Conservation (phyloP, 192 early-diverging fungal species). For the Backusella westeae region DNA sequence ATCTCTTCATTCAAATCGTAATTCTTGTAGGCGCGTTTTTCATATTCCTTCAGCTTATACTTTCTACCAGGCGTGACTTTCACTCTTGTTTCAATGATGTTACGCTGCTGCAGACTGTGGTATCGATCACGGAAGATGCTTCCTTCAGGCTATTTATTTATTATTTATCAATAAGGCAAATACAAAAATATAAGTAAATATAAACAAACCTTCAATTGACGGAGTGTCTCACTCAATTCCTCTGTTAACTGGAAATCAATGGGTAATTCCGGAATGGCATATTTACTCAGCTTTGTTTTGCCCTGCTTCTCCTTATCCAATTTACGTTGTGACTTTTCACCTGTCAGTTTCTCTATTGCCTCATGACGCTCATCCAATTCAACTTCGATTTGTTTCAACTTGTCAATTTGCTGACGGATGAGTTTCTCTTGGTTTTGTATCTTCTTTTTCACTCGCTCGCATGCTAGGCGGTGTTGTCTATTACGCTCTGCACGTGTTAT, state of each 20-base stretch:
- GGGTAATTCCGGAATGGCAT: slow-evolving; percentile 26
- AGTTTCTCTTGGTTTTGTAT: slow-evolving; percentile 35
- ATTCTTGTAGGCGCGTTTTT: slow-evolving; percentile 53
- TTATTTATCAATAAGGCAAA: not conserved
- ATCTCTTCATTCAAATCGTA: slow-evolving; percentile 31
- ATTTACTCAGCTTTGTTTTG: slow-evolving; percentile 21
- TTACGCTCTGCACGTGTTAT: slow-evolving; percentile 57
- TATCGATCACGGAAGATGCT: slow-evolving; percentile 57
- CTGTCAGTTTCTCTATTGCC: slow-evolving; percentile 32
- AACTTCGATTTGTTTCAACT: slow-evolving; percentile 47
- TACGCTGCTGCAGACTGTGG: slow-evolving; percentile 51
- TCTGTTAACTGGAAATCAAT: slow-evolving; percentile 49
- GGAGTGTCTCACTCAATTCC: slow-evolving; percentile 51
- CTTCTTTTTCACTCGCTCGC: slow-evolving; percentile 35
- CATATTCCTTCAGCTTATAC: slow-evolving; percentile 53
- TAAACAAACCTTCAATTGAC: slow-evolving; percentile 35
- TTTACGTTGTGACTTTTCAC: slow-evolving; percentile 31
- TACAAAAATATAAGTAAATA: not conserved
- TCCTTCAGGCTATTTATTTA: slow-evolving; percentile 53
- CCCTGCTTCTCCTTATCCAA: slow-evolving; percentile 40
- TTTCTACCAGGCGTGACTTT: slow-evolving; percentile 40
- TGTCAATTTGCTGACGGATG: slow-evolving; percentile 49
- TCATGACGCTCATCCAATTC: slow-evolving; percentile 39
- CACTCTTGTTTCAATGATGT: slow-evolving; percentile 53
- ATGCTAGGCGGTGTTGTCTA: slow-evolving; percentile 39